Conservation (phyloP, 169 alveolate species). For the Eimeria necatrix region DNA sequence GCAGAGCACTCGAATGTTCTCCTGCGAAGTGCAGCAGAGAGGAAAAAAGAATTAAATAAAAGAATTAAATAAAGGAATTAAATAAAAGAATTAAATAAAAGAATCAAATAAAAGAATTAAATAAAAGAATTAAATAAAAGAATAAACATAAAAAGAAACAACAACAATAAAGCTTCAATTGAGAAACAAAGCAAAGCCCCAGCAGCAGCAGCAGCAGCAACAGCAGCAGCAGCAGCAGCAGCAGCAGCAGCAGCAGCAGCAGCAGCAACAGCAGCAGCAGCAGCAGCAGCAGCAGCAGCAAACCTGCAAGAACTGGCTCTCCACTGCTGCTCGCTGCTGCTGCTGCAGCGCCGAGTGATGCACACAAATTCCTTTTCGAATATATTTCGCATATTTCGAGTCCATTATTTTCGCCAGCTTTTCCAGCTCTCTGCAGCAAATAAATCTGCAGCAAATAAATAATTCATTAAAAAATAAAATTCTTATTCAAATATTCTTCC, state of each 20-base stretch:
- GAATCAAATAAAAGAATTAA: too few species aligned
- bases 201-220: neutral
- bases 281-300: neutral
- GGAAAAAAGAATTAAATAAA: too few species aligned
- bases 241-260: neutral
- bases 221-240: neutral
- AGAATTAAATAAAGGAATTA: too few species aligned
- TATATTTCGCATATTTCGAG: constrained; percentile 77
- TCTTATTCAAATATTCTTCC: too few species aligned
- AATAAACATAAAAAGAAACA: too few species aligned
- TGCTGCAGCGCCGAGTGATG: constrained; percentile 97
- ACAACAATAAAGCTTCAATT: too few species aligned
- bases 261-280: neutral
- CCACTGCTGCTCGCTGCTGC: constrained; percentile 96
- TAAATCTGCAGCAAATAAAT: neutral
- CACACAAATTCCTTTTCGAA: constrained; percentile 96
- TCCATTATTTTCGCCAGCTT: neutral
- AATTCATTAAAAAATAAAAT: too few species aligned
- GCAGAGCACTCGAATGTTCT: constrained; percentile 94
- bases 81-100: too few species aligned
- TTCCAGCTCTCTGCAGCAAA: neutral
- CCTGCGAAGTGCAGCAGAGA: constrained; percentile 75
- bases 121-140: too few species aligned
- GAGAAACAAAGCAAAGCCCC: too few species aligned
- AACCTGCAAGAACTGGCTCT: constrained; percentile 92